Percentiles rank a stretch among this genome's conserved stretches.
Conservation (phyloP, 2,329 filamentous ascomycete genomes). For the Bipolaris sorokiniana region DNA sequence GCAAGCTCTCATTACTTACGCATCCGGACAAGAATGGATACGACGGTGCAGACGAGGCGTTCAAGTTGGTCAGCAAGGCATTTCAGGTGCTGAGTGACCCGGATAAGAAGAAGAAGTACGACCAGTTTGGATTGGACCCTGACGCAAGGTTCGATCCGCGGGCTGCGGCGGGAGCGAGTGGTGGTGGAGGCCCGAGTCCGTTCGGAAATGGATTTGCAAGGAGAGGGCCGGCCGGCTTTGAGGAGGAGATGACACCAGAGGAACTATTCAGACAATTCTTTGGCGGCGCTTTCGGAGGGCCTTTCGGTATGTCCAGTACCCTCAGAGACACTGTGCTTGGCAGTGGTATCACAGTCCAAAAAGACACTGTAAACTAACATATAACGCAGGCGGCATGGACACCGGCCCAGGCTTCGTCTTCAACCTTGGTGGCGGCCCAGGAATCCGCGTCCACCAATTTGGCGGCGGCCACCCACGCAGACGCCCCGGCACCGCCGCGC, state of each 20-base stretch:
- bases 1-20: conserved; percentile 90
- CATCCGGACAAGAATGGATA: conserved; percentile 99
- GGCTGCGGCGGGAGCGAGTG: conserved; percentile 53
- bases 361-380: background rate
- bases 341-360: background rate
- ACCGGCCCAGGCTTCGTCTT: conserved; percentile 90
- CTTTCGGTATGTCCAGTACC: conserved; percentile 62
- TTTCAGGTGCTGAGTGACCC: conserved; percentile 92
- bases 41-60: conserved; percentile 92
- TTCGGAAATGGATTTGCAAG: conserved; percentile 64
- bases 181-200: conserved; percentile 60
- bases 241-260: conserved; percentile 93
- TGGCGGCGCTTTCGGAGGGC: conserved; percentile 72
- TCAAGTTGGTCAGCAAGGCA: conserved; percentile 95
- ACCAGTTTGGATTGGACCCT: conserved; percentile 89
- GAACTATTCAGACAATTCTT: conserved; percentile 98
- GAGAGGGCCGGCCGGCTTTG: conserved; percentile 70
- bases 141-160: conserved; percentile 80
- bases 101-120: conserved; percentile 89
- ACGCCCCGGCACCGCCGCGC: conserved; percentile 67
- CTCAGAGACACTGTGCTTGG: background rate
- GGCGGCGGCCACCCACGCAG: conserved; percentile 78
- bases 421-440: conserved; percentile 89
- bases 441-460: conserved; percentile 94
- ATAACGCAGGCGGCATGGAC: conserved; percentile 65